These are phyloP conservation scores for Gynostemma pentaphyllum DNA, from an alignment of 306 rosid genomes.

Conservation along the genomic window DNA sequence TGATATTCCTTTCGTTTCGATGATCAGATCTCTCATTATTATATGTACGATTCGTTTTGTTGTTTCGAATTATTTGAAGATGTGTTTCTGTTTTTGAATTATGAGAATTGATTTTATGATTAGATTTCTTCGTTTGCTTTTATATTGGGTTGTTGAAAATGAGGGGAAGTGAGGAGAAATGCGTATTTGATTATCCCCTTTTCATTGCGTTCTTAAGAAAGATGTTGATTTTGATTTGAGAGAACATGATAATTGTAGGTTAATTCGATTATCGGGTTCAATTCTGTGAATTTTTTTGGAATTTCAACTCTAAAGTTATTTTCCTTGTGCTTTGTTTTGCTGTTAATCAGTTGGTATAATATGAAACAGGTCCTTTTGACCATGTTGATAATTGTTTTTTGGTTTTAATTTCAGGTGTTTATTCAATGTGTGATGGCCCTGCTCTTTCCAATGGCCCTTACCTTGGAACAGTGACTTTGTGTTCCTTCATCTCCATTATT, in stretches of 20 bases:
- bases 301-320: neutral
- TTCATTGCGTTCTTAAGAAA: no score
- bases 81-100: no score
- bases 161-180: neutral
- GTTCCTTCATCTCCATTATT: slow-evolving; percentile 58
- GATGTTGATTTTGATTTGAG: no score
- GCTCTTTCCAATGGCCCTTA: slow-evolving; percentile 95
- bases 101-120: no score
- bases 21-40: slow-evolving; percentile 70
- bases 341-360: neutral
- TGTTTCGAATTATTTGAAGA: no score
- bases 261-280: neutral
- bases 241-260: neutral
- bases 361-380: no score
- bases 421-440: slow-evolving; percentile 82
- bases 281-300: neutral
- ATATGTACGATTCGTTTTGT: slow-evolving; percentile 33
- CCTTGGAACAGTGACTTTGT: slow-evolving; percentile 83
- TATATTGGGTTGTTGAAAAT: neutral
- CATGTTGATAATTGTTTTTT: neutral
- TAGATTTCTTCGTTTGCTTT: neutral
- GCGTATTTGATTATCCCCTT: no score
- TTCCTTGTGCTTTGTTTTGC: neutral
- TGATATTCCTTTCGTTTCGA: slow-evolving; percentile 82
- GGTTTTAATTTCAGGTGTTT: slow-evolving; percentile 55